Evolutionary conservation across 2,329 filamentous ascomycete species (phyloP).

Genomic region (Penicillium verrucosum): DNA sequence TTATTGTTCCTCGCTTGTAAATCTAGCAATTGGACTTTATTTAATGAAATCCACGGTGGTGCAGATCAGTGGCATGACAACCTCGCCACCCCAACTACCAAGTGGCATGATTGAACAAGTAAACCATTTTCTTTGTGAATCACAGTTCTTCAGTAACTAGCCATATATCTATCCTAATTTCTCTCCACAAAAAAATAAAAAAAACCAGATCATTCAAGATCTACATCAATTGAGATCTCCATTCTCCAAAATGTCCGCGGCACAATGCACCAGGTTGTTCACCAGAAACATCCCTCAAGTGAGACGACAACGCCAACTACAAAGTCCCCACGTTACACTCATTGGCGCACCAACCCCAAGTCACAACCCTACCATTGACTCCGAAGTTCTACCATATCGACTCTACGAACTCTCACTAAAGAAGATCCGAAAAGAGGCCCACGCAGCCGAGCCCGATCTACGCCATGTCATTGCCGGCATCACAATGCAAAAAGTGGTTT

Average conservation of each 20-base stretch:
- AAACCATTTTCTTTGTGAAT: background rate
- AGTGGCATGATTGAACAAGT: constrained; percentile 10
- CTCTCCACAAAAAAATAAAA: background rate
- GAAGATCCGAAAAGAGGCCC: constrained; percentile 24
- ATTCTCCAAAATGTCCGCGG: constrained; percentile 2
- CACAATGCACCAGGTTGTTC: constrained; percentile 2
- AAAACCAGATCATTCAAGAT: background rate
- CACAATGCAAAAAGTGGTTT: constrained; percentile 17
- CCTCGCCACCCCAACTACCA: background rate
- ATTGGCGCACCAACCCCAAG: background rate
- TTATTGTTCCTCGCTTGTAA: background rate
- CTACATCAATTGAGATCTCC: background rate
- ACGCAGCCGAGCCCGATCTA: constrained; percentile 19
- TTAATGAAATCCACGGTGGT: background rate
- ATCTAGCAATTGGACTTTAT: background rate
- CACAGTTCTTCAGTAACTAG: background rate
- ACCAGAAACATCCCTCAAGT: constrained; percentile 7
- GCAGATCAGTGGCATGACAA: constrained; percentile 5
- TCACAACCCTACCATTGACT: constrained; percentile 12
- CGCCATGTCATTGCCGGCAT: constrained; percentile 20
- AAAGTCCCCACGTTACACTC: constrained; percentile 1
- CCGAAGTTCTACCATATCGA: constrained; percentile 22
- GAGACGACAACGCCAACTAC: constrained; percentile 1
- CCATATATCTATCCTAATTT: background rate
- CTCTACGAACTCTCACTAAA: constrained; percentile 22